Conservation (phyloP, 2,329 filamentous ascomycete genomes). For the Aquanectria penicillioides region DNA sequence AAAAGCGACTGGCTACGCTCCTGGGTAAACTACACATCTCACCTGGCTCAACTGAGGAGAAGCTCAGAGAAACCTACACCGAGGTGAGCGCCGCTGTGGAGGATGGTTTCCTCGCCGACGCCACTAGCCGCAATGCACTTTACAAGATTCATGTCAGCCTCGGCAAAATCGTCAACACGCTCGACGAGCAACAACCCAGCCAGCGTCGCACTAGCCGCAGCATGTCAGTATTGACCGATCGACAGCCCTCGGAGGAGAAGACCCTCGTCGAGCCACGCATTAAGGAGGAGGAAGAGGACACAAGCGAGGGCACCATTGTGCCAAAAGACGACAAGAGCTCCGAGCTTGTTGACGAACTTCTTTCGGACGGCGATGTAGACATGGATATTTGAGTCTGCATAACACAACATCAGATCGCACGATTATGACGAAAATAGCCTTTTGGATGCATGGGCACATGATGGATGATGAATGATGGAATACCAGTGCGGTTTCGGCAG, state of each 20-base stretch:
- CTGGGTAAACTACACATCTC: conserved; percentile 86
- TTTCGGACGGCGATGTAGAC: conserved; percentile 53
- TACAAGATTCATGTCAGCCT: conserved; percentile 75
- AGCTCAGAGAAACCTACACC: conserved; percentile 66
- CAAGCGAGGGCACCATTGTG: conserved; percentile 47
- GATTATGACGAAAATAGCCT: conserved; percentile 31
- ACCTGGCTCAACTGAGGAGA: conserved; percentile 69
- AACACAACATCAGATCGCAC: conserved; percentile 23
- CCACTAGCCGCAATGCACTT: conserved; percentile 69
- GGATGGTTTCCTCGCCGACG: conserved; percentile 67
- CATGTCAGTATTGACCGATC: conserved; percentile 50
- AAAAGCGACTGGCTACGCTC: conserved; percentile 81
- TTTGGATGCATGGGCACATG: conserved; percentile 19
- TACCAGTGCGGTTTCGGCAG: conserved; percentile 15
- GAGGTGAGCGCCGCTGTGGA: conserved; percentile 72
- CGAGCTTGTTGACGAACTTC: conserved; percentile 51
- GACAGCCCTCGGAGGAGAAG: conserved; percentile 49
- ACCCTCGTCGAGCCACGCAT: conserved; percentile 55
- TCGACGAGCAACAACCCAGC: conserved; percentile 57
- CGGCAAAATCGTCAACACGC: conserved; percentile 72
- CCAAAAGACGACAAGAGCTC: conserved; percentile 47
- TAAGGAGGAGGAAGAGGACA: conserved; percentile 59
- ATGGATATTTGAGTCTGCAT: conserved; percentile 40
- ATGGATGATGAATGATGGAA: conserved; percentile 29
- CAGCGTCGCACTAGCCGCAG: conserved; percentile 57